These are phyloP conservation scores for Fusarium ramigenum DNA, from an alignment of 2,329 filamentous ascomycete species.

Conservation along the genomic window DNA sequence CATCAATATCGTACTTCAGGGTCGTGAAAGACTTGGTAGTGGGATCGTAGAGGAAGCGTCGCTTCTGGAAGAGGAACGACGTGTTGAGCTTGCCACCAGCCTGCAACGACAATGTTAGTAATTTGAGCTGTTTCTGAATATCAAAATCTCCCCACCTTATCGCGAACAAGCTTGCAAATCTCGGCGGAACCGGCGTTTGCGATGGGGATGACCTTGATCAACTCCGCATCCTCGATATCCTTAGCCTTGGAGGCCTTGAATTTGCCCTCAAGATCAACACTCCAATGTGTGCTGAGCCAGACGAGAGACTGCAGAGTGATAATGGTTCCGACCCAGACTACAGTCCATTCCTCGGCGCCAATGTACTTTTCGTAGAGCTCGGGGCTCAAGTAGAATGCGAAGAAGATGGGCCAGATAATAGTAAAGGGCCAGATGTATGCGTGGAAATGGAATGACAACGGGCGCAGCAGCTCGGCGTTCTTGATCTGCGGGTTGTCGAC, in stretches of 20 bases:
- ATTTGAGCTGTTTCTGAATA: slow-evolving; percentile 5
- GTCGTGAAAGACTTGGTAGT: slow-evolving; percentile 80
- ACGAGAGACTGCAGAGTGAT: slow-evolving; percentile 86
- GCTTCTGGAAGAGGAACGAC: slow-evolving; percentile 98
- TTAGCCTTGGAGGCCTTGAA: slow-evolving; percentile 82
- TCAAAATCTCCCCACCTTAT: slow-evolving; percentile 62
- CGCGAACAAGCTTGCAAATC: slow-evolving; percentile 83
- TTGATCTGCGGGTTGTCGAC: slow-evolving; percentile 93
- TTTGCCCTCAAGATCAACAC: slow-evolving; percentile 81
- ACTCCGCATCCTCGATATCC: slow-evolving; percentile 75
- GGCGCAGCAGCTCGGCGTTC: slow-evolving; percentile 86
- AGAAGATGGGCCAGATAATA: slow-evolving; percentile 90
- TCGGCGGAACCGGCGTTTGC: slow-evolving; percentile 90
- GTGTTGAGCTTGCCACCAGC: slow-evolving; percentile 77
- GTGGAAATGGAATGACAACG: slow-evolving; percentile 82
- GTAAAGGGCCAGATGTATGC: slow-evolving; percentile 93
- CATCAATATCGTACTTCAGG: slow-evolving; percentile 83
- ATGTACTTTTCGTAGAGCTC: slow-evolving; percentile 92
- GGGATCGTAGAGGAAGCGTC: slow-evolving; percentile 86
- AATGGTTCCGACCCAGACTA: slow-evolving; percentile 91
- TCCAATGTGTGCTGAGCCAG: slow-evolving; percentile 99
- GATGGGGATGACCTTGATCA: slow-evolving; percentile 93
- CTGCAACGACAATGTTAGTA: slow-evolving; percentile 49
- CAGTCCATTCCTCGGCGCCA: slow-evolving; percentile 95
- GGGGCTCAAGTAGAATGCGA: slow-evolving; percentile 84